Evolutionary conservation across 345 rosid species (phyloP).

Genomic region (Eucalyptus microcorys): DNA sequence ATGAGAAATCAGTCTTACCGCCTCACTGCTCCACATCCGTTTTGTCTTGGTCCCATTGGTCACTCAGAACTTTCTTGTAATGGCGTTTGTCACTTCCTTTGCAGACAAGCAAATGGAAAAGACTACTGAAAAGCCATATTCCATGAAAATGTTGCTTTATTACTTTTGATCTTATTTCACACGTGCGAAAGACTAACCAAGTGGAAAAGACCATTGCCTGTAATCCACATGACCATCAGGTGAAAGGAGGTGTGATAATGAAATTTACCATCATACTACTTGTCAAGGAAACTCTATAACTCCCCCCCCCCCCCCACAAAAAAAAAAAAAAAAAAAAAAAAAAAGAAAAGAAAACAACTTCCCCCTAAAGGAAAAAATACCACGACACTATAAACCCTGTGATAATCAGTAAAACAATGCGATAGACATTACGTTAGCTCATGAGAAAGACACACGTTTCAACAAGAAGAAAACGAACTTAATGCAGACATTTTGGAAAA

Average conservation of each 20-base stretch:
- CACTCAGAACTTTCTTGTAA: background rate
- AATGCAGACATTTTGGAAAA: background rate
- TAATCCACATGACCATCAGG: background rate
- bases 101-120: background rate
- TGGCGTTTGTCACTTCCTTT: background rate
- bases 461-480: background rate
- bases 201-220: background rate
- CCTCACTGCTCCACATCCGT: background rate
- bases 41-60: background rate
- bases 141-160: background rate
- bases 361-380: background rate
- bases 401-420: background rate
- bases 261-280: background rate
- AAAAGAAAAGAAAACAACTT: background rate
- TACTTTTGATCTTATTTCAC: background rate
- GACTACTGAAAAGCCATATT: background rate
- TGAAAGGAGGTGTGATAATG: background rate
- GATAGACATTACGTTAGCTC: background rate
- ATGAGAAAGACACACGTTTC: background rate
- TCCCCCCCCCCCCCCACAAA: fast-evolving
- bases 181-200: background rate
- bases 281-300: background rate
- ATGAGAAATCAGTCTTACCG: background rate
- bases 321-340: background rate
- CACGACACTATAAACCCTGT: background rate